These are phyloP conservation scores for Penicillium macrosclerotiorum DNA, from an alignment of 495 filamentous ascomycete species.

Conservation along the genomic window DNA sequence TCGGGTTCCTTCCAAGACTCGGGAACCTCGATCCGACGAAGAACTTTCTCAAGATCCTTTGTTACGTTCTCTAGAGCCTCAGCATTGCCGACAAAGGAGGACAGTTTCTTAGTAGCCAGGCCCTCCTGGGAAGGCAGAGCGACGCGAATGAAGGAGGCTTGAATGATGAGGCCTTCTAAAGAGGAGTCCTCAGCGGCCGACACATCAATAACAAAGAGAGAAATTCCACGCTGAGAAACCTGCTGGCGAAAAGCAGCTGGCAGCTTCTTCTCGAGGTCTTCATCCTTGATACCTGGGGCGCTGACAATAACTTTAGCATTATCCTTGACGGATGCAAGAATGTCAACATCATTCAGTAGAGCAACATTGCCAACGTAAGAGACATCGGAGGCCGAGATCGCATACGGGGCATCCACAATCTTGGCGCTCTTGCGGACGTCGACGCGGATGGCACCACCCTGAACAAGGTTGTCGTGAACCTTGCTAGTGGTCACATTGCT, in stretches of 20 bases:
- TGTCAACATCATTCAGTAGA: slow-evolving; percentile 71
- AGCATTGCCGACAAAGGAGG: slow-evolving; percentile 51
- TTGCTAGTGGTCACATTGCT: slow-evolving; percentile 75
- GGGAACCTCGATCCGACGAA: slow-evolving; percentile 71
- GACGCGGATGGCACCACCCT: slow-evolving; percentile 79
- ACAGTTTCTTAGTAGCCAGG: slow-evolving; percentile 54
- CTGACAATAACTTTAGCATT: slow-evolving; percentile 73
- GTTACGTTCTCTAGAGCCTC: slow-evolving; percentile 58
- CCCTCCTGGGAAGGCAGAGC: slow-evolving; percentile 57
- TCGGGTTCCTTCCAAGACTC: slow-evolving; percentile 73
- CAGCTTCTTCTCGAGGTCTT: slow-evolving; percentile 88
- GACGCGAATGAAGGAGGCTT: slow-evolving; percentile 79
- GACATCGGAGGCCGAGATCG: slow-evolving; percentile 74
- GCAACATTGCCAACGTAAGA: slow-evolving; percentile 74
- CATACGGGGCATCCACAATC: slow-evolving; percentile 78
- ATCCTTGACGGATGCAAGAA: slow-evolving; percentile 66
- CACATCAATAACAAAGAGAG: slow-evolving; percentile 73
- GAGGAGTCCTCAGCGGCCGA: slow-evolving; percentile 57
- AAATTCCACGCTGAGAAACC: slow-evolving; percentile 63
- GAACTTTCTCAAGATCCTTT: slow-evolving; percentile 64
- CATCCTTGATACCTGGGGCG: slow-evolving; percentile 74
- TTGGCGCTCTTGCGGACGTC: slow-evolving; percentile 83
- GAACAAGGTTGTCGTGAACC: slow-evolving; percentile 78
- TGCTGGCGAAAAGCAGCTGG: slow-evolving; percentile 62
- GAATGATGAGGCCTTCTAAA: slow-evolving; percentile 58